Conservation (phyloP, 148 eudicot species). For the Cornus kousa region DNA sequence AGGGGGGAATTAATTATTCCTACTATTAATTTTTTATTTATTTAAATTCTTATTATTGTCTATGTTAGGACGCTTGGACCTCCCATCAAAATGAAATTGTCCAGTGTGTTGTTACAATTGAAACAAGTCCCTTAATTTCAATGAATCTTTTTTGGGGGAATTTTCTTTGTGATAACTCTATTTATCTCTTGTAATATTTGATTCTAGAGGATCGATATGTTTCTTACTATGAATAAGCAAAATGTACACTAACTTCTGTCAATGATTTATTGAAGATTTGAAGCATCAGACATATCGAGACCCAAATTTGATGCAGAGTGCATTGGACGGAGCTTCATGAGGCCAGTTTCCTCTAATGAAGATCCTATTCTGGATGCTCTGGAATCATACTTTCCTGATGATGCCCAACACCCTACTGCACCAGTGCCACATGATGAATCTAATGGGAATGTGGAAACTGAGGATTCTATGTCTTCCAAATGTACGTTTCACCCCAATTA, state of each 20-base stretch:
- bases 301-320: constrained; percentile 7
- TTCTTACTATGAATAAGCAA: neutral
- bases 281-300: constrained; percentile 4
- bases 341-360: constrained; percentile 19
- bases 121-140: neutral
- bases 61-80: neutral
- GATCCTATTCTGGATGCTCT: constrained; percentile 11
- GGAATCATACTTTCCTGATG: constrained; percentile 3
- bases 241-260: neutral
- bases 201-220: neutral
- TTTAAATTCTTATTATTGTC: too few species aligned
- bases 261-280: constrained; percentile 23
- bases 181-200: neutral
- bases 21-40: neutral
- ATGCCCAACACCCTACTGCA: constrained; percentile 14
- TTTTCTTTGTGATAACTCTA: neutral
- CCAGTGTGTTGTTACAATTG: neutral
- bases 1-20: neutral
- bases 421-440: constrained; percentile 9
- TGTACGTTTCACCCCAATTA: constrained; percentile 29
- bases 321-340: constrained; percentile 12
- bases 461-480: constrained; percentile 11
- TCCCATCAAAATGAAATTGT: neutral
- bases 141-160: neutral
- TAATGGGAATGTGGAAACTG: constrained; percentile 11